These are phyloP conservation scores for Furcasterigmium sp. DNA, from an alignment of 2,329 filamentous ascomycete species.

Conservation along the genomic window DNA sequence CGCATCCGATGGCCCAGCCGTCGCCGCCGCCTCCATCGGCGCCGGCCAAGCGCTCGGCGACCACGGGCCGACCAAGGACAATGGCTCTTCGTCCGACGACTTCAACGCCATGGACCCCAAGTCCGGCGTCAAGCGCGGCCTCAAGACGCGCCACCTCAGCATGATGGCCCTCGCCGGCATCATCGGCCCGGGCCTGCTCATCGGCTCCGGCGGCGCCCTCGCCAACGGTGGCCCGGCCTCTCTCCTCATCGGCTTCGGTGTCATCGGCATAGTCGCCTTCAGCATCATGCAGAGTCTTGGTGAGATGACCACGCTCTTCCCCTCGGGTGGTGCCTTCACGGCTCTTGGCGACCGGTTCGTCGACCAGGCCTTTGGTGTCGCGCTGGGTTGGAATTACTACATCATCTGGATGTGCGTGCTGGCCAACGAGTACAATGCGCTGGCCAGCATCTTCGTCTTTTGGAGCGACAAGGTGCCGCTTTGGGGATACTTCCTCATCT, in stretches of 20 bases:
- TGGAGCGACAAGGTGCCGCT: conserved; percentile 57
- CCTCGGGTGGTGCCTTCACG: conserved; percentile 67
- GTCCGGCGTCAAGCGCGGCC: conserved; percentile 61
- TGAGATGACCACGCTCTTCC: conserved; percentile 69
- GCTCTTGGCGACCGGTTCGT: conserved; percentile 66
- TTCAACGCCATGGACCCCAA: conserved; percentile 50
- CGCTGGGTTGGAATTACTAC: conserved; percentile 68
- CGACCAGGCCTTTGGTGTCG: conserved; percentile 63
- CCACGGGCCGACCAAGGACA: conserved; percentile 2
- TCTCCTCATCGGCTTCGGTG: conserved; percentile 65
- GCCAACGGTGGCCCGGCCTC: conserved; percentile 65
- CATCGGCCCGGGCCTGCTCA: conserved; percentile 66
- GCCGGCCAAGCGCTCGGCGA: not conserved
- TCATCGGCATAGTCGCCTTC: conserved; percentile 65
- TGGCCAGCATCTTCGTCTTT: conserved; percentile 60
- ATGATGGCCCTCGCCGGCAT: conserved; percentile 62
- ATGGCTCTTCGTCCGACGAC: conserved; percentile 23
- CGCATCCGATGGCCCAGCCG: not conserved
- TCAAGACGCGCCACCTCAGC: conserved; percentile 62
- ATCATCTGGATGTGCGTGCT: conserved; percentile 63
- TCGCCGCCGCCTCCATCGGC: not conserved
- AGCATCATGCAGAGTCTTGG: conserved; percentile 69
- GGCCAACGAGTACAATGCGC: conserved; percentile 67
- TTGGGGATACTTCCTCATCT: conserved; percentile 68
- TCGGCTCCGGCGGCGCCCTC: conserved; percentile 66